Conservation (phyloP, 768 basidiomycete species). For the Serpula lacrymans region DNA sequence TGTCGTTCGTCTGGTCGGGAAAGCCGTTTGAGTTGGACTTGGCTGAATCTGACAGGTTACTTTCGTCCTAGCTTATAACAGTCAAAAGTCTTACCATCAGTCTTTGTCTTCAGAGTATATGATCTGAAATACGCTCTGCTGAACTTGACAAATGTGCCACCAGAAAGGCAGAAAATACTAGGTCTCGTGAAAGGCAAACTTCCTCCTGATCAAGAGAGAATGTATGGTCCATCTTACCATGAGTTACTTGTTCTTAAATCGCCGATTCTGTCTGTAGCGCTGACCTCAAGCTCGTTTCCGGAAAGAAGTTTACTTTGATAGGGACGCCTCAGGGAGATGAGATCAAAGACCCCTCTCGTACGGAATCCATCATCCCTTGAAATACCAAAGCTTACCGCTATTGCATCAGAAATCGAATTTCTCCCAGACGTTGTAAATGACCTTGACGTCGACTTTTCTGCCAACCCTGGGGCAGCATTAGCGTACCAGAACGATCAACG, state of each 20-base stretch:
- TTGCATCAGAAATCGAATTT: conserved; percentile 49
- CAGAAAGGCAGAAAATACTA: conserved; percentile 83
- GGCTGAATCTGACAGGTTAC: conserved; percentile 75
- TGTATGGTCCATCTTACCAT: conserved; percentile 35
- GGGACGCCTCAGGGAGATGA: conserved; percentile 86
- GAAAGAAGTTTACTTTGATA: conserved; percentile 80
- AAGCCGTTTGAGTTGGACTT: conserved; percentile 62
- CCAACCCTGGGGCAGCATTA: conserved; percentile 52
- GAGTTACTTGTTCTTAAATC: conserved; percentile 5
- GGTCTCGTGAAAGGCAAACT: conserved; percentile 83
- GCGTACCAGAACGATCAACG: conserved; percentile 71
- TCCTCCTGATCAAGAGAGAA: conserved; percentile 67
- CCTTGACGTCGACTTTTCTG: conserved; percentile 76
- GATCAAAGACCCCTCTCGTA: conserved; percentile 75
- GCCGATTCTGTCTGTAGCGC: conserved; percentile 32
- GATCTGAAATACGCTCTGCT: conserved; percentile 73
- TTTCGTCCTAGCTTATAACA: conserved; percentile 3
- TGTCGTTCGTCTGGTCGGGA: conserved; percentile 73
- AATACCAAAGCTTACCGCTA: neutral
- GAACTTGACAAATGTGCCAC: conserved; percentile 72
- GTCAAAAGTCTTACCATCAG: neutral
- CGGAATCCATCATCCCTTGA: conserved; percentile 12
- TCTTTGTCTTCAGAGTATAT: conserved; percentile 53
- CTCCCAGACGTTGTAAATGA: conserved; percentile 77
- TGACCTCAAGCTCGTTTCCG: conserved; percentile 53